Evolutionary conservation across 768 basidiomycete genomes (phyloP), one percentile per base, ranked within the genome.

Genomic region (Boletus speciosus): DNA sequence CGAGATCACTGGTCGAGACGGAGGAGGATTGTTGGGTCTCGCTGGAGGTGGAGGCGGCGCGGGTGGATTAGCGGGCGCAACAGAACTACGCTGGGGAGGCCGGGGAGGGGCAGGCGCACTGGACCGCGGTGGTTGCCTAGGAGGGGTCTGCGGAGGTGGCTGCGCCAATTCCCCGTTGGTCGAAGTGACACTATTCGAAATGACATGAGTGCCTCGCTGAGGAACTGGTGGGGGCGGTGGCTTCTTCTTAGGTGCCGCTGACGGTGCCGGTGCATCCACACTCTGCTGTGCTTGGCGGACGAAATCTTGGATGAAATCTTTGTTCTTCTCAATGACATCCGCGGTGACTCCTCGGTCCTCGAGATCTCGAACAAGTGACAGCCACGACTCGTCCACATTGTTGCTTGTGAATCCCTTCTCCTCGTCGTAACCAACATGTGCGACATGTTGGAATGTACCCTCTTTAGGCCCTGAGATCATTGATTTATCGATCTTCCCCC

Each of bases 341-440:
- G 78, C 78, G 45, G 81, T 78, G 45, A 98, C 71, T 0, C 93
- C 93, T 7, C 77, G 71, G 42, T 73, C 71, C 55, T 85, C 80
- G 6, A 98, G 78, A 54, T 81, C 76, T 8, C 73, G 77, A 3
- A 98, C 76, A 52, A 98, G 71, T 1, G 82, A 75, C 42, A 82
- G 76, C 96, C 96, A 98, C 5, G 88, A 90, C 1, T 90, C 83
- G 69, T 99, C 96, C 6, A 99, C 90, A 49, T 90, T 90, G 15
- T 77, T 80, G 1, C 88, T 90, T 0, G 85, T 87, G 70, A 93
- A 98, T 3, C 96, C 96, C 25, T 84, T 81, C 59, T 96, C 85
- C 0, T 81, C 69, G 63, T 97, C 90, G 69, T 88, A 97, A 12
- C 94, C 95, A 90, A 99, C 96, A 67, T 98, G 95, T 1, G 89